phyloP scores from a whole-genome alignment of 176 grass and related monocot species.

The Guadua angustifolia region DNA sequence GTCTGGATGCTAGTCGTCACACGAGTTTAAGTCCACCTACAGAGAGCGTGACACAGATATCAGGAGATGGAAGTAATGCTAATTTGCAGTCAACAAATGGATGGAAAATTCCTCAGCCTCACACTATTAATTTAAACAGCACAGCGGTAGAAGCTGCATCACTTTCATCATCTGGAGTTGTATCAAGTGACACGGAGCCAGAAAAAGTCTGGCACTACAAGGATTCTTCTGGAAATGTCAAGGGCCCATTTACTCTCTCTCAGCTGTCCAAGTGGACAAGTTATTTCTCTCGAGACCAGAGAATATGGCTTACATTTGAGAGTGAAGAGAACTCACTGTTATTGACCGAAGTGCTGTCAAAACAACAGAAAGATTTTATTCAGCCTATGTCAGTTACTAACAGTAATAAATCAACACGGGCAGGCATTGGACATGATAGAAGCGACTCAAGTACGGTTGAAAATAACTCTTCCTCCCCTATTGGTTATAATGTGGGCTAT shows the following conservation, averaged over 20 bases:
- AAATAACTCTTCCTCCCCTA: constrained; percentile 44
- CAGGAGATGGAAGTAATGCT: constrained; percentile 36
- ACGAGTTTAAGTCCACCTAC: constrained; percentile 20
- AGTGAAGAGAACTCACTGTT: constrained; percentile 78
- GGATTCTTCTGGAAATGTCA: constrained; percentile 83
- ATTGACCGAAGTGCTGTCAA: constrained; percentile 68
- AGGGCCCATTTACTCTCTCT: constrained; percentile 82
- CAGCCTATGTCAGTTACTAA: constrained; percentile 41
- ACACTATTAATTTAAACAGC: constrained; percentile 52
- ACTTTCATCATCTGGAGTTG: constrained; percentile 42
- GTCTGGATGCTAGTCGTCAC: constrained; percentile 18
- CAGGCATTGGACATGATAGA: constrained; percentile 42
- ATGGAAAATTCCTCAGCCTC: constrained; percentile 30
- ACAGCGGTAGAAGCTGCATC: constrained; percentile 46
- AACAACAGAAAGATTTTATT: constrained; percentile 55
- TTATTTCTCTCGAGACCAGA: constrained; percentile 74
- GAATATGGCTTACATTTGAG: constrained; percentile 89
- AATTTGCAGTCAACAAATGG: constrained; percentile 41
- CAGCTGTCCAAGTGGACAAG: constrained; percentile 81
- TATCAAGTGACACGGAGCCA: constrained; percentile 53
- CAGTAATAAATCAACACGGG: constrained; percentile 40
- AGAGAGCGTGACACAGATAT: constrained; percentile 34
- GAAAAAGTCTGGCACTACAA: constrained; percentile 96
- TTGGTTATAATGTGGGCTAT: constrained; percentile 42
- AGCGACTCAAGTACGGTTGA: constrained; percentile 46